These are phyloP conservation scores for Tilletia horrida DNA, from an alignment of 1,284 basidiomycete genomes.

Conservation along the genomic window DNA sequence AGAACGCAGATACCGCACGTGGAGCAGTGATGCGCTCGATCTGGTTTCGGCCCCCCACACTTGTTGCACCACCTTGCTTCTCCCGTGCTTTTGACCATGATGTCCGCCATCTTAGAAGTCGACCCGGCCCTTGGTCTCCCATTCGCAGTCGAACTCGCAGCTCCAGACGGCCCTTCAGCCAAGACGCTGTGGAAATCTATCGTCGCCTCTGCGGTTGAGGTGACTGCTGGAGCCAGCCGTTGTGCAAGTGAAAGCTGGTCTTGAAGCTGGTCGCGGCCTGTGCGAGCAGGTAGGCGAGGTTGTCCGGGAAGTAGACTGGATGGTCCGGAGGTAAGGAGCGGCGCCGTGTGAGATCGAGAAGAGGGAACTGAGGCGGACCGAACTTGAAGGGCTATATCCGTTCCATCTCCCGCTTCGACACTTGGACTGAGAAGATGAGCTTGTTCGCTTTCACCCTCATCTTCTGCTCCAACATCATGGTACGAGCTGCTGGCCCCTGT, in stretches of 20 bases:
- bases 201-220: neutral
- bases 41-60: constrained; percentile 45
- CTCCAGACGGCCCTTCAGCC: neutral
- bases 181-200: neutral
- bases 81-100: constrained; percentile 31
- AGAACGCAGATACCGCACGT: constrained; percentile 43
- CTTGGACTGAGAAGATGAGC: neutral
- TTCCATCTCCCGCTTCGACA: constrained; percentile 25
- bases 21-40: constrained; percentile 50
- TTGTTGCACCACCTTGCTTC: constrained; percentile 26
- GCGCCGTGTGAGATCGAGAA: constrained; percentile 19
- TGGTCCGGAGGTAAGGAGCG: constrained; percentile 26
- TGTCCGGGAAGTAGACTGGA: constrained; percentile 32
- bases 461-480: neutral
- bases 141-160: neutral
- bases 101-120: constrained; percentile 4
- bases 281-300: constrained; percentile 34
- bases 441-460: neutral
- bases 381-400: constrained; percentile 18
- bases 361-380: neutral
- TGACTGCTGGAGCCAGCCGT: neutral
- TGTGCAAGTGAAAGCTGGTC: constrained; percentile 26
- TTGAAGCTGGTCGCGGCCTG: constrained; percentile 34
- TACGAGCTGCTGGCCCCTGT: neutral
- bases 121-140: neutral